phyloP scores from a whole-genome alignment of 192 early-diverging fungal species.

The Backusella psychrophila region DNA sequence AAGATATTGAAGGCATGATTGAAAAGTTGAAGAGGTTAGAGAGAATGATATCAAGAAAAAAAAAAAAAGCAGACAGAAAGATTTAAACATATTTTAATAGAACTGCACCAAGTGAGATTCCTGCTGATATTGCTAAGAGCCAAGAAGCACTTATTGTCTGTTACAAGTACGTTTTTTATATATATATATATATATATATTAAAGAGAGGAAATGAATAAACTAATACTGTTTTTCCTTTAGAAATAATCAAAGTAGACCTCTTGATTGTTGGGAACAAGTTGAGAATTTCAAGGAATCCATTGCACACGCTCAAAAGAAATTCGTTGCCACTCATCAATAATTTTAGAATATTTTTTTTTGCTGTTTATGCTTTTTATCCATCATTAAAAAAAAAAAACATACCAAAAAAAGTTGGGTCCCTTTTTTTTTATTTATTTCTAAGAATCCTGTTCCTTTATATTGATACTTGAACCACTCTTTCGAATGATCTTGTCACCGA shows the following conservation, averaged over 20 bases:
- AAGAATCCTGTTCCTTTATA: not conserved
- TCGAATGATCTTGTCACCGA: slow-evolving; percentile 1
- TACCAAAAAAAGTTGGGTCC: not conserved
- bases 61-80: no score
- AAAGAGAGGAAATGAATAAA: not conserved
- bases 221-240: not conserved
- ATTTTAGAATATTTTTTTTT: not conserved
- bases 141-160: slow-evolving; percentile 33
- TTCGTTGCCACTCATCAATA: slow-evolving; percentile 34
- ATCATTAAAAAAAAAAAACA: not conserved
- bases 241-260: slow-evolving; percentile 27
- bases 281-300: slow-evolving; percentile 34
- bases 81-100: not conserved
- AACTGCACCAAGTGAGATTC: slow-evolving; percentile 24
- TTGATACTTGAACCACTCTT: slow-evolving; percentile 1
- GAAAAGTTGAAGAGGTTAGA: slow-evolving; percentile 30
- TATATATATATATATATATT: no score
- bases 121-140: slow-evolving; percentile 26
- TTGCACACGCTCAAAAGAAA: slow-evolving; percentile 28
- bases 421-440: not conserved
- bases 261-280: slow-evolving; percentile 40
- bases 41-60: not conserved
- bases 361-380: not conserved
- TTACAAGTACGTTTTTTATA: slow-evolving; percentile 30
- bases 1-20: slow-evolving; percentile 35